Conservation (phyloP, 2,329 filamentous ascomycete genomes). For the Myriangium duriaei region DNA sequence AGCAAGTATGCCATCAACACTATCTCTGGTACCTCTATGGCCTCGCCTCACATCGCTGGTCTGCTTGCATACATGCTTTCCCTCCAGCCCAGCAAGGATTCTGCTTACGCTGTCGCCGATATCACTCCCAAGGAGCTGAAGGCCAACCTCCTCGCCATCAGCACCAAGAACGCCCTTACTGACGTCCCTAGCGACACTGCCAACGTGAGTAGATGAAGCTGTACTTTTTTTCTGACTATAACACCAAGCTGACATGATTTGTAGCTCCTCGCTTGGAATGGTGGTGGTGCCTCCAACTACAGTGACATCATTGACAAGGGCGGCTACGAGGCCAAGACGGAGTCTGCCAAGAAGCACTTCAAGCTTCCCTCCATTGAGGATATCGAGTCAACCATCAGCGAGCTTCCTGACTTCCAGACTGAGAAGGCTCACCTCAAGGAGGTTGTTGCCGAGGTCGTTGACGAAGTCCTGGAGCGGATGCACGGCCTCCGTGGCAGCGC, state of each 20-base stretch:
- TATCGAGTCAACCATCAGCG: conserved; percentile 37
- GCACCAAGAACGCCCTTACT: conserved; percentile 62
- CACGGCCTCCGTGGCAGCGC: conserved; percentile 5
- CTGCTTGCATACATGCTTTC: conserved; percentile 97
- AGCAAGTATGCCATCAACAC: conserved; percentile 94
- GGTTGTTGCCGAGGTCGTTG: conserved; percentile 37
- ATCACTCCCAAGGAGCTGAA: conserved; percentile 94
- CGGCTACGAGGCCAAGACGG: conserved; percentile 48
- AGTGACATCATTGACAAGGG: conserved; percentile 64
- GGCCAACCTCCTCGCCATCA: conserved; percentile 70
- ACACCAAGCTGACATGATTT: conserved; percentile 17
- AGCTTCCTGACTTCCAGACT: conserved; percentile 23
- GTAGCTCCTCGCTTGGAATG: conserved; percentile 90
- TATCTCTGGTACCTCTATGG: conserved; percentile 99
- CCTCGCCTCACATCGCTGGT: conserved; percentile 90
- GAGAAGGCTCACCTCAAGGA: conserved; percentile 32
- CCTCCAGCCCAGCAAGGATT: conserved; percentile 80
- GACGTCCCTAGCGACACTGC: conserved; percentile 77
- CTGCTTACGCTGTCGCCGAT: conserved; percentile 75
- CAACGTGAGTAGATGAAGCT: conserved; percentile 46
- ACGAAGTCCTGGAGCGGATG: conserved; percentile 34
- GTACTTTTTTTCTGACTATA: neutral
- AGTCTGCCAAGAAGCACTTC: conserved; percentile 16
- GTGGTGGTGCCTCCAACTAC: conserved; percentile 89
- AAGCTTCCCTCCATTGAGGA: conserved; percentile 24